phyloP scores from a whole-genome alignment of 1,284 basidiomycete species.

The Sutorius eximius region DNA sequence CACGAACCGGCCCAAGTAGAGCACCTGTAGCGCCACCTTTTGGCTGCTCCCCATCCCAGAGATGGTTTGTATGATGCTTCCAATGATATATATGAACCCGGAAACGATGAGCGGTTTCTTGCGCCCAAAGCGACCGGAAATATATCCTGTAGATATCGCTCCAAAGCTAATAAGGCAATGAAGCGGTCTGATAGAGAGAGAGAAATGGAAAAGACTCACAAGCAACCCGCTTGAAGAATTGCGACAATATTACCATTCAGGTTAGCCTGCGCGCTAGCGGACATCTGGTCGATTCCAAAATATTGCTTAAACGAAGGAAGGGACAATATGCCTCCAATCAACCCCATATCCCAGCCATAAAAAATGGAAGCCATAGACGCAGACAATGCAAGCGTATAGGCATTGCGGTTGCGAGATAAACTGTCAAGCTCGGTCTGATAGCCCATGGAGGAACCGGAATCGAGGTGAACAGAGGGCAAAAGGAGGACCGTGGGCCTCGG shows the following conservation, averaged over 20 bases:
- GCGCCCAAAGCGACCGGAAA: conserved; percentile 45
- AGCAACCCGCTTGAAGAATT: conserved; percentile 56
- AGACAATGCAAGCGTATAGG: conserved; percentile 45
- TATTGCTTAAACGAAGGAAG: conserved; percentile 46
- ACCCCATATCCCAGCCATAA: conserved; percentile 40
- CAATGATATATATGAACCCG: conserved; percentile 55
- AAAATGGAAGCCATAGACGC: conserved; percentile 51
- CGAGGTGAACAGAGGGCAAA: neutral
- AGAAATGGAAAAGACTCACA: conserved; percentile 43
- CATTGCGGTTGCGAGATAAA: conserved; percentile 41
- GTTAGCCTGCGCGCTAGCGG: conserved; percentile 37
- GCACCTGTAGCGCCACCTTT: conserved; percentile 39
- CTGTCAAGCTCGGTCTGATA: conserved; percentile 27
- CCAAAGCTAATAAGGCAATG: conserved; percentile 40
- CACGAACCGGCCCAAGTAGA: conserved; percentile 51
- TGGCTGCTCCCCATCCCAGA: conserved; percentile 43
- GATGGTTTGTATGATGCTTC: conserved; percentile 52
- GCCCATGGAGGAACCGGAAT: conserved; percentile 20
- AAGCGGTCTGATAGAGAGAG: neutral
- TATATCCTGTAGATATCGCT: conserved; percentile 42
- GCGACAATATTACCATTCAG: conserved; percentile 57
- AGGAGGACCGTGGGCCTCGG: neutral
- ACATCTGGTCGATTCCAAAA: conserved; percentile 45
- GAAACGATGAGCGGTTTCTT: conserved; percentile 49
- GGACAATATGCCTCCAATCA: conserved; percentile 51